Conservation (phyloP, 148 eudicot species). For the Rhododendron griersonianum region DNA sequence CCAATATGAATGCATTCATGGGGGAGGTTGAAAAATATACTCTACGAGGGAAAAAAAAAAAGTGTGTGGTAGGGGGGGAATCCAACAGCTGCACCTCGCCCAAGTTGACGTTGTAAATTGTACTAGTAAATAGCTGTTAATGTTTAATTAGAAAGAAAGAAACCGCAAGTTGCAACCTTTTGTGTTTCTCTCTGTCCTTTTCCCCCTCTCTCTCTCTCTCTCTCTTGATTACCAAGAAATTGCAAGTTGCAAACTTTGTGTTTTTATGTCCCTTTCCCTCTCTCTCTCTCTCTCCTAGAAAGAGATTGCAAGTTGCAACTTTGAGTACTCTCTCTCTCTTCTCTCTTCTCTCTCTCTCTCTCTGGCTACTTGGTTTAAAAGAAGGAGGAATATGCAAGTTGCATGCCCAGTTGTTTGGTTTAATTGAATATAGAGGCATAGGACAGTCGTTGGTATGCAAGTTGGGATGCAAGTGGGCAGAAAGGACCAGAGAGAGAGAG, state of each 20-base stretch:
- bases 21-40: background rate
- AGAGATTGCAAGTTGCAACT: slow-evolving; percentile 7
- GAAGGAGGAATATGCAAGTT: background rate
- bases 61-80: background rate
- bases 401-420: background rate
- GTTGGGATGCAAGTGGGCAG: slow-evolving; percentile 9
- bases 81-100: background rate
- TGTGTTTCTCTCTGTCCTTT: background rate
- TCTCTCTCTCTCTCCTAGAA: background rate
- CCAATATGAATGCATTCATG: background rate
- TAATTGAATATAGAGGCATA: background rate
- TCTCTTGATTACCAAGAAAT: background rate
- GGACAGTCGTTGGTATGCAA: slow-evolving; percentile 1
- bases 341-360: background rate
- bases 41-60: background rate
- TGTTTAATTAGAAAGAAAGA: background rate
- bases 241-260: background rate
- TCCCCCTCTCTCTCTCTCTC: background rate
- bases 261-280: background rate
- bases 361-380: background rate
- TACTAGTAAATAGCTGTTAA: background rate
- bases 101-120: slow-evolving; percentile 8
- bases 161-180: background rate
- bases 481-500: background rate
- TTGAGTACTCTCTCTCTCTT: background rate